Evolutionary conservation across 2,329 filamentous ascomycete genomes (phyloP).

Genomic region (Aspergillus sojae): DNA sequence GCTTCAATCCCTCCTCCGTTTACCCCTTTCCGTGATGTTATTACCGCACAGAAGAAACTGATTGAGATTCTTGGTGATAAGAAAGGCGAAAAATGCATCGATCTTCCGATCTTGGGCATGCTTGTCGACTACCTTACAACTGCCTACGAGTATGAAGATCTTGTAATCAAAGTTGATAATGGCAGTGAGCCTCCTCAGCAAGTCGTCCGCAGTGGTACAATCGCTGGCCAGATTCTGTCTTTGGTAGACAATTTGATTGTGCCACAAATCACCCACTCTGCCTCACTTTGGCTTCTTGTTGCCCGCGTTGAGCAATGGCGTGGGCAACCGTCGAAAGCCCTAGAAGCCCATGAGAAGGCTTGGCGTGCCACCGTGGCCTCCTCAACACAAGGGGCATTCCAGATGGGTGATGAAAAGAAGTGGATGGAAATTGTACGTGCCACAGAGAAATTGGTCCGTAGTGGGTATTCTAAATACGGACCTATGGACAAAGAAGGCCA

Average conservation of each 20-base stretch:
- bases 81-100: constrained; percentile 76
- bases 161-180: constrained; percentile 40
- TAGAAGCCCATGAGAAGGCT: constrained; percentile 84
- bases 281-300: constrained; percentile 75
- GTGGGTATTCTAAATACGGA: constrained; percentile 80
- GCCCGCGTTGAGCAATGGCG: constrained; percentile 74
- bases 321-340: constrained; percentile 67
- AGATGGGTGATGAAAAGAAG: constrained; percentile 60
- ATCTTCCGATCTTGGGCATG: constrained; percentile 70
- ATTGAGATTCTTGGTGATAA: constrained; percentile 69
- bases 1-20: constrained; percentile 72
- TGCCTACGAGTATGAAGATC: constrained; percentile 41
- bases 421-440: constrained; percentile 76
- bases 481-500: constrained; percentile 60
- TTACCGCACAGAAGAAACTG: constrained; percentile 73
- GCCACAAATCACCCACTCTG: constrained; percentile 80
- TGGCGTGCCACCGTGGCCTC: constrained; percentile 71
- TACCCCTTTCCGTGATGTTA: constrained; percentile 69
- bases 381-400: constrained; percentile 47
- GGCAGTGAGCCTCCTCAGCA: constrained; percentile 24
- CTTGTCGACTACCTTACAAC: constrained; percentile 72
- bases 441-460: constrained; percentile 75
- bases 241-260: constrained; percentile 75
- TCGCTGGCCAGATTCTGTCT: constrained; percentile 58
- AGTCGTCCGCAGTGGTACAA: constrained; percentile 58